phyloP scores from a whole-genome alignment of 1,284 basidiomycete genomes.

The Malassezia japonica region DNA sequence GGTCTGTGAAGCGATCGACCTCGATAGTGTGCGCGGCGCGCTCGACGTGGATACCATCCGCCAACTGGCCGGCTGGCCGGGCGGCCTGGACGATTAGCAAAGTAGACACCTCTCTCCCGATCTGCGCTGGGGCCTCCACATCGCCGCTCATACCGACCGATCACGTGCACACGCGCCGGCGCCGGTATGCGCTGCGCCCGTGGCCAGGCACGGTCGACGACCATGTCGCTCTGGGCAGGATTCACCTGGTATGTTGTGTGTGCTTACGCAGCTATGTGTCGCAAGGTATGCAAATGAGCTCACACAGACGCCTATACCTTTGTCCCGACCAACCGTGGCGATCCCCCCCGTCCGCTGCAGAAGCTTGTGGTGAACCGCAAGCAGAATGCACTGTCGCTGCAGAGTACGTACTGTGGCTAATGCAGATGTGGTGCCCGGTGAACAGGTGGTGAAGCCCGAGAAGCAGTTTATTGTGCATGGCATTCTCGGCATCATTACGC shows the following conservation, averaged over 20 bases:
- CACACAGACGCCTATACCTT: constrained; percentile 11
- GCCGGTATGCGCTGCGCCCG: not conserved
- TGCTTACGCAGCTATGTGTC: constrained; percentile 9
- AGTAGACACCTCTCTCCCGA: not conserved
- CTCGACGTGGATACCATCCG: constrained; percentile 27
- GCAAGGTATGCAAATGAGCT: not conserved
- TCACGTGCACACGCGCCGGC: not conserved
- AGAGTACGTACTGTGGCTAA: not conserved
- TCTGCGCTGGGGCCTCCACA: not conserved
- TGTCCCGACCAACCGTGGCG: constrained; percentile 4
- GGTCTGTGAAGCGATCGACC: constrained; percentile 55
- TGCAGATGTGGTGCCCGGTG: not conserved
- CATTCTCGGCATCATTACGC: constrained; percentile 39
- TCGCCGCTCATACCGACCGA: not conserved
- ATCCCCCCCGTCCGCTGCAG: constrained; percentile 5
- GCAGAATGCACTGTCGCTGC: not conserved
- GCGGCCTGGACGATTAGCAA: no score
- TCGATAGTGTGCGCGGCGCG: constrained; percentile 29
- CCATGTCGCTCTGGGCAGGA: constrained; percentile 17
- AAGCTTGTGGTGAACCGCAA: constrained; percentile 15
- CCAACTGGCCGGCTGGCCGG: constrained; percentile 30
- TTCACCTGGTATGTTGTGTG: constrained; percentile 13
- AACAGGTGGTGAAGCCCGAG: constrained; percentile 1
- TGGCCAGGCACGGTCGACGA: not conserved
- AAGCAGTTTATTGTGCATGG: constrained; percentile 30